These are phyloP conservation scores for Claviceps sorghi DNA, from an alignment of 2,329 filamentous ascomycete genomes.

Conservation along the genomic window DNA sequence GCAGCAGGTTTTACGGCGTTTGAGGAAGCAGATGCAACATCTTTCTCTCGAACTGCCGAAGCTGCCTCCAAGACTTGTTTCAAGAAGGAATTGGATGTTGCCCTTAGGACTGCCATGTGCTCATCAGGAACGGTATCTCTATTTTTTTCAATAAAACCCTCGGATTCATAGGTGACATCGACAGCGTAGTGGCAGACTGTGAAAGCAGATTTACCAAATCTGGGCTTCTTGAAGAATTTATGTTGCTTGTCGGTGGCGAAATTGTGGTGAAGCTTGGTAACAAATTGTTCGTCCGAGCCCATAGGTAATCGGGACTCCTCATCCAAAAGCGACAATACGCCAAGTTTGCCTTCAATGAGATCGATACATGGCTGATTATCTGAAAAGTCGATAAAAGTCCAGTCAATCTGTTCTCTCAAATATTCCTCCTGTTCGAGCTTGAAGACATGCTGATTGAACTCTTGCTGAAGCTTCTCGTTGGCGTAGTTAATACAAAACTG, in stretches of 20 bases:
- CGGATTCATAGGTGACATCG: slow-evolving; percentile 96
- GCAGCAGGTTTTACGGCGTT: slow-evolving; percentile 66
- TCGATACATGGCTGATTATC: slow-evolving; percentile 99
- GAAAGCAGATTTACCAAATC: slow-evolving; percentile 94
- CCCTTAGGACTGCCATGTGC: slow-evolving; percentile 82
- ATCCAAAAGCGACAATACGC: slow-evolving; percentile 80
- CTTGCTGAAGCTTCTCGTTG: slow-evolving; percentile 97
- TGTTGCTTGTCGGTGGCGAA: slow-evolving; percentile 83
- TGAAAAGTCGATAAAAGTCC: slow-evolving; percentile 98
- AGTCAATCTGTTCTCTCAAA: slow-evolving; percentile 88
- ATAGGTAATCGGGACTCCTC: slow-evolving; percentile 94
- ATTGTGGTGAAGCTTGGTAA: slow-evolving; percentile 90
- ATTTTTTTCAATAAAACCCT: slow-evolving; percentile 99
- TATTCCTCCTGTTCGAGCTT: slow-evolving; percentile 99
- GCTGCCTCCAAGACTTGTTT: slow-evolving; percentile 74
- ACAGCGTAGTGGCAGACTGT: slow-evolving; percentile 97
- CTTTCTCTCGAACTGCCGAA: slow-evolving; percentile 78
- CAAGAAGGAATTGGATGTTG: slow-evolving; percentile 74
- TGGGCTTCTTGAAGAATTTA: slow-evolving; percentile 95
- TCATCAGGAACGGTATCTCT: slow-evolving; percentile 96
- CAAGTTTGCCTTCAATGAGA: slow-evolving; percentile 91
- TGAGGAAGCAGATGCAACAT: slow-evolving; percentile 48
- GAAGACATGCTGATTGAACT: slow-evolving; percentile 99
- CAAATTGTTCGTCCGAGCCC: slow-evolving; percentile 94
- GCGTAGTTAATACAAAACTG: slow-evolving; percentile 99